Conservation (phyloP, 768 basidiomycete species). For the Nidularia pulvinata region DNA sequence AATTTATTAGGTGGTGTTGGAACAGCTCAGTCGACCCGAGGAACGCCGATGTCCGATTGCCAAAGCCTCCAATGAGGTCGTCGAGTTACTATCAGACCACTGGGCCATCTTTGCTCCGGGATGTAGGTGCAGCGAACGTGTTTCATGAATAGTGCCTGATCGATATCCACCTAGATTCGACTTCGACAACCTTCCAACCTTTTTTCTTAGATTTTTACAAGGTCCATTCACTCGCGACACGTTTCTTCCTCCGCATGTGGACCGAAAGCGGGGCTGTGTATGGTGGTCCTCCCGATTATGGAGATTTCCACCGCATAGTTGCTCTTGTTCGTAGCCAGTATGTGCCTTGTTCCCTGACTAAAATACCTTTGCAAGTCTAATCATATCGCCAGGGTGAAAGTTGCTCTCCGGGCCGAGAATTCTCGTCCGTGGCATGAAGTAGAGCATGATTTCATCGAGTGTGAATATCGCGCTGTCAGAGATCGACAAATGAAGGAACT, state of each 20-base stretch:
- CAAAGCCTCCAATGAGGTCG: slow-evolving; percentile 83
- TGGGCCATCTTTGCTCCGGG: slow-evolving; percentile 88
- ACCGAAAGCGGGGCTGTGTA: slow-evolving; percentile 78
- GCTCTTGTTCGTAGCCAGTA: slow-evolving; percentile 86
- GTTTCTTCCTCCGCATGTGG: slow-evolving; percentile 95
- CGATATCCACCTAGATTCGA: slow-evolving; percentile 51
- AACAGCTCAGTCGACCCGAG: slow-evolving; percentile 74
- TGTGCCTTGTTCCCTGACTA: slow-evolving; percentile 23
- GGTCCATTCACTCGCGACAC: slow-evolving; percentile 78
- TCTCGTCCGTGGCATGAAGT: slow-evolving; percentile 82
- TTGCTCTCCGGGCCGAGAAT: slow-evolving; percentile 74
- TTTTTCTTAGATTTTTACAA: slow-evolving; percentile 86
- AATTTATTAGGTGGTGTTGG: slow-evolving; percentile 61
- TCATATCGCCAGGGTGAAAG: slow-evolving; percentile 56
- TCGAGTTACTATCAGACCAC: slow-evolving; percentile 81
- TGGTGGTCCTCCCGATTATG: slow-evolving; percentile 30
- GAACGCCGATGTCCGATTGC: slow-evolving; percentile 83
- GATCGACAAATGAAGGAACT: slow-evolving; percentile 91
- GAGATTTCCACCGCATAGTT: slow-evolving; percentile 72
- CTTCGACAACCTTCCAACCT: slow-evolving; percentile 80
- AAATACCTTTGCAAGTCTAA: slow-evolving; percentile 5
- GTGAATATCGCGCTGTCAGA: slow-evolving; percentile 83
- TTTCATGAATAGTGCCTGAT: background rate
- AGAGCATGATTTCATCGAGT: slow-evolving; percentile 77
- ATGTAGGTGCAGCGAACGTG: slow-evolving; percentile 44